phyloP scores from a whole-genome alignment of 257 asterid genomes.

The Osmanthus fragrans region DNA sequence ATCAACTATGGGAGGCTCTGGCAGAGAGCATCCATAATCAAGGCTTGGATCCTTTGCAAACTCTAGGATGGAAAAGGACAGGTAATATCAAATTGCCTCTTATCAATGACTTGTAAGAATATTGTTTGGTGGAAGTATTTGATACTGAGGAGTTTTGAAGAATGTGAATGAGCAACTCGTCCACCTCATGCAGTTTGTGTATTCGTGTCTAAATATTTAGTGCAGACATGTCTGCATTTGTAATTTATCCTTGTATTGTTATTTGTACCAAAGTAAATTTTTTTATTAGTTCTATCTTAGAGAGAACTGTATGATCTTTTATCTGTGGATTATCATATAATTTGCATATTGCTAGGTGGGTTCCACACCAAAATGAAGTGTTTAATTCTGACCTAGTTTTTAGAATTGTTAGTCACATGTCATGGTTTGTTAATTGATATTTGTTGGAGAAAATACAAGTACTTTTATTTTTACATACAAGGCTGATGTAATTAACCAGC shows the following conservation, averaged over 20 bases:
- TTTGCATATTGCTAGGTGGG: background rate
- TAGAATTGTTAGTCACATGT: background rate
- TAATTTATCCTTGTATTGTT: background rate
- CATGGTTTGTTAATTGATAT: background rate
- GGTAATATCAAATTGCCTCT: constrained; percentile 38
- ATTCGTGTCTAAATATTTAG: background rate
- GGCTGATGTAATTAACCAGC: background rate
- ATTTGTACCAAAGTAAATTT: background rate
- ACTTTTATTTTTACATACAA: background rate
- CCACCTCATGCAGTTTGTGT: background rate
- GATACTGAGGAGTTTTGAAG: background rate
- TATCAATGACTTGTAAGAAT: constrained; percentile 5
- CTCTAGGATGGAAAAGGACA: constrained; percentile 89
- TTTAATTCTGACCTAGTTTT: background rate
- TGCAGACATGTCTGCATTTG: constrained; percentile 4
- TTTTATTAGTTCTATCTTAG: background rate
- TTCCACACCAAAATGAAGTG: background rate
- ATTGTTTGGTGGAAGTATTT: constrained; percentile 8
- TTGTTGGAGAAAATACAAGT: constrained; percentile 4
- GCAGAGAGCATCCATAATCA: constrained; percentile 57
- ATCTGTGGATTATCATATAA: background rate
- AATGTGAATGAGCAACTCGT: background rate
- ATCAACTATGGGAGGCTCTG: constrained; percentile 70
- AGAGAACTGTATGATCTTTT: background rate
- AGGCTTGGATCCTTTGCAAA: constrained; percentile 71